phyloP scores from a whole-genome alignment of 1,139 yeast genomes.

The Saccharomyces hybrid region DNA sequence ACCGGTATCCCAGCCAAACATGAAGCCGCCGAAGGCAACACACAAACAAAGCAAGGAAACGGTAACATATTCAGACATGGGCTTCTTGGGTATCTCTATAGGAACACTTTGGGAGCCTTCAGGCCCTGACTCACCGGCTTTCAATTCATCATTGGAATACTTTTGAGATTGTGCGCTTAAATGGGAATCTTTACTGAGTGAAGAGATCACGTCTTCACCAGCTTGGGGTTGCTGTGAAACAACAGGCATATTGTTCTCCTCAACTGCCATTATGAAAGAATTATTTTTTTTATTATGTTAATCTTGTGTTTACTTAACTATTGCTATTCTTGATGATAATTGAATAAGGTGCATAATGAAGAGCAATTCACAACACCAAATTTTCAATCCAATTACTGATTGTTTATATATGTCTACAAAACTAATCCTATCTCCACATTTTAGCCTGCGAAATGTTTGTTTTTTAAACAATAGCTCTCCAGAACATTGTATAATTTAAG shows the following conservation, averaged over 20 bases:
- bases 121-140: not conserved
- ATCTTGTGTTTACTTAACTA: not conserved
- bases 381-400: not conserved
- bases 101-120: not conserved
- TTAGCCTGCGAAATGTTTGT: not conserved
- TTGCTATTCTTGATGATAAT: not conserved
- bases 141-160: not conserved
- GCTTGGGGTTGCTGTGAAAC: not conserved
- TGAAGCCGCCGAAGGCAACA: conserved; percentile 60
- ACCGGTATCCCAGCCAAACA: conserved; percentile 71
- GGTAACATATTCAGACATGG: conserved; percentile 34
- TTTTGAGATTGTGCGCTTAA: not conserved
- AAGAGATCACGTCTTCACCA: not conserved
- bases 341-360: not conserved
- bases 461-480: not conserved
- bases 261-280: not conserved
- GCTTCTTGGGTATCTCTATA: conserved; percentile 33
- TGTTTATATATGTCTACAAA: not conserved
- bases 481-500: not conserved
- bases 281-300: not conserved
- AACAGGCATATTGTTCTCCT: not conserved
- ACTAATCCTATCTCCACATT: not conserved
- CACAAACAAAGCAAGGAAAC: conserved; percentile 35
- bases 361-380: not conserved
- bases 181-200: not conserved